Conservation (phyloP, 106 monocot genomes). For the Dendrobium officinale region DNA sequence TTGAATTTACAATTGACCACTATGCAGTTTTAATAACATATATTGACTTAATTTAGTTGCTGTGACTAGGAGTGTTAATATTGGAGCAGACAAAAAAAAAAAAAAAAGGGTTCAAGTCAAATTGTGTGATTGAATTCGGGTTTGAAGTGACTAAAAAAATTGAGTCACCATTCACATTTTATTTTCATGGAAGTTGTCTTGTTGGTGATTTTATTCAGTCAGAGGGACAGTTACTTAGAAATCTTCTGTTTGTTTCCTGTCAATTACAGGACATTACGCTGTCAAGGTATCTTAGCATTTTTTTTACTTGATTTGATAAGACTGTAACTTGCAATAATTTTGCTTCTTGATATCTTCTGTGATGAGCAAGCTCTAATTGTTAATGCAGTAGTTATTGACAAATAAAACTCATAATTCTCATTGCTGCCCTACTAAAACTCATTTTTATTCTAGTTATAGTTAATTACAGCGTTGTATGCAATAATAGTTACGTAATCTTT, state of each 20-base stretch:
- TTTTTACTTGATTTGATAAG: background rate
- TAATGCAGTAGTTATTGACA: background rate
- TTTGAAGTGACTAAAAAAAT: too few relatives aligned
- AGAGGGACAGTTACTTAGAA: background rate
- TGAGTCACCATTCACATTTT: background rate
- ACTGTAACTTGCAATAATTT: background rate
- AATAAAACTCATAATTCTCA: background rate
- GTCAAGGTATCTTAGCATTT: background rate
- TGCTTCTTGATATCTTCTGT: background rate
- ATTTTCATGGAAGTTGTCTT: background rate
- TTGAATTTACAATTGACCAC: too few relatives aligned
- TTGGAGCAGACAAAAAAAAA: too few relatives aligned
- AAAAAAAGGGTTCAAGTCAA: too few relatives aligned
- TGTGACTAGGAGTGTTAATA: too few relatives aligned
- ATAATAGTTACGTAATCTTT: background rate
- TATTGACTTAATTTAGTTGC: too few relatives aligned
- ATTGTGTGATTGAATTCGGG: too few relatives aligned
- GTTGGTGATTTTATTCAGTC: background rate
- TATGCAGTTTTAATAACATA: too few relatives aligned
- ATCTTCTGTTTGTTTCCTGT: background rate
- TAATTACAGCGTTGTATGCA: background rate
- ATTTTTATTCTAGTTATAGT: background rate
- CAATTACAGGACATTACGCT: background rate
- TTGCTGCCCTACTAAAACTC: background rate
- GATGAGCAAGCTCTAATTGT: background rate